A percentile compares a stretch with the other conserved stretches of the same genome.
phyloP scores from a whole-genome alignment of 2,329 filamentous ascomycete genomes.

The Lasiodiplodia sp. region DNA sequence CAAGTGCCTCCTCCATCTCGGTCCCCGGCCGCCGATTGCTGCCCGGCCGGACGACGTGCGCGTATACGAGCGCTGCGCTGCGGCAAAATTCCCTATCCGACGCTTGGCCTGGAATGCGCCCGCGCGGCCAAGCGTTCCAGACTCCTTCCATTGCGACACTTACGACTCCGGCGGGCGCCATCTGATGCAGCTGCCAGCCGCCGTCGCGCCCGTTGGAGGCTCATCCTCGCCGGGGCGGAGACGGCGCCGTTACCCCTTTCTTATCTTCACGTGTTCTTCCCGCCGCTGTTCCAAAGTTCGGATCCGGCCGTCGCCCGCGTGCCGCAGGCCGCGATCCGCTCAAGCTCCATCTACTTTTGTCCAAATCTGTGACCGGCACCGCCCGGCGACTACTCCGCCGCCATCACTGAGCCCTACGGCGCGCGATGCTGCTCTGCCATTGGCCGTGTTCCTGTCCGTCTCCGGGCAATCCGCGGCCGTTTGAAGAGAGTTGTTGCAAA shows the following conservation, averaged over 20 bases:
- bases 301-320: constrained; percentile 25
- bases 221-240: constrained; percentile 7
- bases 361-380: constrained; percentile 10
- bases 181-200: neutral
- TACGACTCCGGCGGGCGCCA: constrained; percentile 1
- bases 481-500: constrained; percentile 12
- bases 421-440: neutral
- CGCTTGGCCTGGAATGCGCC: constrained; percentile 4
- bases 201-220: constrained; percentile 14
- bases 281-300: constrained; percentile 7
- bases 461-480: constrained; percentile 20
- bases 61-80: constrained; percentile 15
- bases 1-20: neutral
- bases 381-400: neutral
- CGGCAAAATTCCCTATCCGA: constrained; percentile 19
- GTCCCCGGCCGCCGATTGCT: constrained; percentile 1
- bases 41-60: constrained; percentile 10
- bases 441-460: constrained; percentile 13
- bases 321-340: constrained; percentile 12
- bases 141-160: constrained; percentile 23
- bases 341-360: neutral
- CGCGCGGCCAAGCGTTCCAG: constrained; percentile 21
- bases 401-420: neutral
- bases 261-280: constrained; percentile 27
- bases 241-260: constrained; percentile 20